Percentiles rank a stretch among this genome's conserved stretches.
phyloP scores from a whole-genome alignment of 345 rosid genomes.

The Syzygium aqueum region DNA sequence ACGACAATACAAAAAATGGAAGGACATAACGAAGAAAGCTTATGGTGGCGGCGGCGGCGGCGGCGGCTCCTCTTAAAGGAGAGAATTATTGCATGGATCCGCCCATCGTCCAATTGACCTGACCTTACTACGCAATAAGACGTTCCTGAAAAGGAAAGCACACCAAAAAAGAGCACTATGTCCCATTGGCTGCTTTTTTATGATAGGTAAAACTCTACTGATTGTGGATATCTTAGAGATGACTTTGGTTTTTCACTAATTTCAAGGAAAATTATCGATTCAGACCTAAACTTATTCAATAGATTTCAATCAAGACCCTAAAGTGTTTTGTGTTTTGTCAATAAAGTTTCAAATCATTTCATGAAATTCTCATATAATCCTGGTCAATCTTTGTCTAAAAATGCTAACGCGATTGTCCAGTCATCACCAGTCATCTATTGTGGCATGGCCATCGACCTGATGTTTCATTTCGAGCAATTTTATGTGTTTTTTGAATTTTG shows the following conservation, averaged over 20 bases:
- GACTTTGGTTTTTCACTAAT: not conserved
- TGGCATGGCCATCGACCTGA: accelerated
- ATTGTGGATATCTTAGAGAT: not conserved
- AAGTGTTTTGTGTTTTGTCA: not conserved
- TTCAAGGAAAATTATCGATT: not conserved
- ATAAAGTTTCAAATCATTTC: not conserved
- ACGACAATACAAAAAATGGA: not conserved
- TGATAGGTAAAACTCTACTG: not conserved
- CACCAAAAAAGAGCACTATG: not conserved
- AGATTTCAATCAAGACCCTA: too few species aligned
- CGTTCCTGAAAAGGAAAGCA: not conserved
- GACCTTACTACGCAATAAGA: too few species aligned
- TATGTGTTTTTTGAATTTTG: not conserved
- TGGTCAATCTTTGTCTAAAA: too few species aligned
- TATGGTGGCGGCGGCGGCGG: not conserved
- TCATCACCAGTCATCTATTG: accelerated
- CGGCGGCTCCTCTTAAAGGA: not conserved
- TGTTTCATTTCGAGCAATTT: not conserved
- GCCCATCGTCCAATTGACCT: not conserved
- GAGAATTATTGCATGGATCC: not conserved
- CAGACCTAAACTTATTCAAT: too few species aligned
- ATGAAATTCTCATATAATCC: too few species aligned
- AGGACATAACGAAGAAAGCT: not conserved
- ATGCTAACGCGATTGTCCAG: accelerated
- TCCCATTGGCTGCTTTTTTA: not conserved